Evolutionary conservation across 2,329 filamentous ascomycete species (phyloP).

Genomic region (Calonectria pauciramosa): DNA sequence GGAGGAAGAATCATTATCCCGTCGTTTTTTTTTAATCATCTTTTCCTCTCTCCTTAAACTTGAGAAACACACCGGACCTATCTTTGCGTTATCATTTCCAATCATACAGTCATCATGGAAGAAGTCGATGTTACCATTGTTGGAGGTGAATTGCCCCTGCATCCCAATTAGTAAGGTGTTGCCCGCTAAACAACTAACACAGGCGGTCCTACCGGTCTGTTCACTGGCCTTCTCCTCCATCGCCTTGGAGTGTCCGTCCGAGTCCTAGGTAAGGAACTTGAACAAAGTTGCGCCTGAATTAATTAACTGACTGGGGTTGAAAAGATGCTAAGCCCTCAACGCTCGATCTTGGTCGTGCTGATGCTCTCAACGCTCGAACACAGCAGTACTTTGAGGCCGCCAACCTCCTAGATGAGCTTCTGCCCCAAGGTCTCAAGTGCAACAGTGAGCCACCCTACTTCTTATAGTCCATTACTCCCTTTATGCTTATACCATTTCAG

Average conservation of each 20-base stretch:
- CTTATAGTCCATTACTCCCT: not conserved
- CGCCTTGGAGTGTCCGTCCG: constrained; percentile 57
- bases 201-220: constrained; percentile 62
- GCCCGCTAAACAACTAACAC: constrained; percentile 19
- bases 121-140: constrained; percentile 54
- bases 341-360: constrained; percentile 59
- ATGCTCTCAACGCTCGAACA: constrained; percentile 63
- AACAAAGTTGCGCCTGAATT: not conserved
- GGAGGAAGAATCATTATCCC: not conserved
- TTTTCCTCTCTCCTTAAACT: not conserved
- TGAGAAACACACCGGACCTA: not conserved
- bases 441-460: constrained; percentile 56
- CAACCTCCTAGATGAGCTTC: constrained; percentile 57
- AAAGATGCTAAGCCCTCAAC: constrained; percentile 55
- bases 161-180: not conserved
- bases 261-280: constrained; percentile 50
- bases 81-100: not conserved
- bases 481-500: constrained; percentile 40
- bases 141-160: constrained; percentile 47
- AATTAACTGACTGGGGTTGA: constrained; percentile 3
- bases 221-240: constrained; percentile 59
- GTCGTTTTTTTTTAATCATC: not conserved
- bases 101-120: constrained; percentile 24
- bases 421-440: constrained; percentile 60
- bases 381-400: constrained; percentile 63